Conservation (phyloP, 768 basidiomycete species). For the Collybia mongolica region DNA sequence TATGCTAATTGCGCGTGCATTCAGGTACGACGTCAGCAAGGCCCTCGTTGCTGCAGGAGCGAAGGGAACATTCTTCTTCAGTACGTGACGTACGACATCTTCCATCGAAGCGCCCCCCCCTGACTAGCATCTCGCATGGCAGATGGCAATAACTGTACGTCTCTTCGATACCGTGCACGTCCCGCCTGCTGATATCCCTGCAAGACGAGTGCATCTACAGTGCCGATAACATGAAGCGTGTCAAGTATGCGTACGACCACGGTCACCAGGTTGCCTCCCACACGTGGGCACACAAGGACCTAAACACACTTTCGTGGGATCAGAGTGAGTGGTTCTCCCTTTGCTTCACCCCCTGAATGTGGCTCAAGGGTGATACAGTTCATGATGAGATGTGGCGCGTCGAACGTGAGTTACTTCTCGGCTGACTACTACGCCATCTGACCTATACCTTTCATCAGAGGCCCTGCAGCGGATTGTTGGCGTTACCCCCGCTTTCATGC, state of each 20-base stretch:
- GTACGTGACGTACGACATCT: conserved; percentile 22
- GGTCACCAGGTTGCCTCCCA: conserved; percentile 35
- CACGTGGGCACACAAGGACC: conserved; percentile 31
- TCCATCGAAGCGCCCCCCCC: not conserved
- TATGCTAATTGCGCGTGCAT: not conserved
- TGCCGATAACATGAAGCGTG: conserved; percentile 20
- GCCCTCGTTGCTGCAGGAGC: conserved; percentile 31
- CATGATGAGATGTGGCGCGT: conserved; percentile 1
- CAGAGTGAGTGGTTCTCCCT: conserved; percentile 16
- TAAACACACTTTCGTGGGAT: conserved; percentile 26
- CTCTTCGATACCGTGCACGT: not conserved
- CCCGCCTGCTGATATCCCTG: not conserved
- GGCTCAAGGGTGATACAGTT: not conserved
- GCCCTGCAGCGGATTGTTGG: conserved; percentile 18
- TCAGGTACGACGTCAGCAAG: conserved; percentile 34
- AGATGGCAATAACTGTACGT: conserved; percentile 41
- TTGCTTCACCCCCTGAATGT: not conserved
- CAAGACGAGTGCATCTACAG: conserved; percentile 32
- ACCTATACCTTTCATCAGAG: conserved; percentile 3
- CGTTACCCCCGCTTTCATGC: conserved; percentile 19
- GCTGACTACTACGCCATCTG: not conserved
- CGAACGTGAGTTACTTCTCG: not conserved
- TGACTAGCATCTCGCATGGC: not conserved
- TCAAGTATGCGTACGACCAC: conserved; percentile 25
- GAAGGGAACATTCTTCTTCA: conserved; percentile 45